phyloP scores from a whole-genome alignment of 208 protist species.

The Leishmania tropica region DNA sequence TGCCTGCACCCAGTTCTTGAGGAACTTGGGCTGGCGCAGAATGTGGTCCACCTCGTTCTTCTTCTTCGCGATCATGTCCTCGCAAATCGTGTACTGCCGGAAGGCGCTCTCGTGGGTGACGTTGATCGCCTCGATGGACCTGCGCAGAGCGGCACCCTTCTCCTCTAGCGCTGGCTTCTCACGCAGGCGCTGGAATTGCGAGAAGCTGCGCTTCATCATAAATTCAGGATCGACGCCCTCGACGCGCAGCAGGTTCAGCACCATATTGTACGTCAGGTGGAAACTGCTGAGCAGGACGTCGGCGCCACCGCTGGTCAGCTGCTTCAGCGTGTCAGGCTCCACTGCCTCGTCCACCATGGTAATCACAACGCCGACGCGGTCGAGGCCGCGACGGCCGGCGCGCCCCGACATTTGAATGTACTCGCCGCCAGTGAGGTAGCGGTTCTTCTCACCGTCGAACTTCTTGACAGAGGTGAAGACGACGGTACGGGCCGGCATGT shows the following conservation, averaged over 20 bases:
- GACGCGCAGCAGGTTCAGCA: constrained; percentile 98
- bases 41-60: constrained; percentile 62
- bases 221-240: constrained; percentile 98
- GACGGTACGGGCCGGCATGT: constrained; percentile 99
- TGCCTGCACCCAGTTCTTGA: constrained; percentile 95
- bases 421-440: constrained; percentile 96
- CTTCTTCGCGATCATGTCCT: constrained; percentile 77
- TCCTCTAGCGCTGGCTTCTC: constrained; percentile 85
- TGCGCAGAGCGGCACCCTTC: constrained; percentile 56
- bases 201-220: constrained; percentile 97
- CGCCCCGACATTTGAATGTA: constrained; percentile 99
- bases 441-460: constrained; percentile 97
- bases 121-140: constrained; percentile 61
- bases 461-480: constrained; percentile 99
- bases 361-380: constrained; percentile 98
- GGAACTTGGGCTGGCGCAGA: constrained; percentile 88
- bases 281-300: constrained; percentile 97
- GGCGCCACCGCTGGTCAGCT: constrained; percentile 93
- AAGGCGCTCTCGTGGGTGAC: constrained; percentile 83
- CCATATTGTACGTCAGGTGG: constrained; percentile 99
- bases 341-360: constrained; percentile 98
- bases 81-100: constrained; percentile 85
- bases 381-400: constrained; percentile 99
- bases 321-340: constrained; percentile 94
- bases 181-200: constrained; percentile 96